A percentile compares a stretch with the other conserved stretches of the same genome.
Evolutionary conservation across 2,329 filamentous ascomycete genomes (phyloP).

Genomic region (Aureobasidium uvarum): DNA sequence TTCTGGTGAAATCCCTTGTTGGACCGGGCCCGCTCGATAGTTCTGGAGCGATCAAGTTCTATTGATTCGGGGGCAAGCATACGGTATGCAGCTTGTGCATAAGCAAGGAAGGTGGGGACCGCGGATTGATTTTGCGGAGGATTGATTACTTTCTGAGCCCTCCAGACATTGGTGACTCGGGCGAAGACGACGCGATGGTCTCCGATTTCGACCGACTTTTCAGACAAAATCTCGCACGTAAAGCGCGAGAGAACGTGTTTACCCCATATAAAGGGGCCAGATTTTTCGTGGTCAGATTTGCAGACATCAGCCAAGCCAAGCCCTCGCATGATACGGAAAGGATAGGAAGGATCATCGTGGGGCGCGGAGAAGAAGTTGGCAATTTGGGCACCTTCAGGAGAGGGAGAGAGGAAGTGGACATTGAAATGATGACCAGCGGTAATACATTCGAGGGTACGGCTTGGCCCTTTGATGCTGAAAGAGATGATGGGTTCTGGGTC

Average conservation of each 20-base stretch:
- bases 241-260: slow-evolving; percentile 35
- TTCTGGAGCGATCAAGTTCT: neutral
- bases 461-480: slow-evolving; percentile 60
- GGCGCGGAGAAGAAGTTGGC: slow-evolving; percentile 38
- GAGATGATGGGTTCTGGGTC: slow-evolving; percentile 56
- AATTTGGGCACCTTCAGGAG: slow-evolving; percentile 35
- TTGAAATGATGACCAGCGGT: slow-evolving; percentile 44
- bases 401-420: slow-evolving; percentile 50
- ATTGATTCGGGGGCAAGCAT: neutral
- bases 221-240: slow-evolving; percentile 39
- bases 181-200: slow-evolving; percentile 52
- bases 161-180: slow-evolving; percentile 35
- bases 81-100: neutral
- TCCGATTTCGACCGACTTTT: slow-evolving; percentile 43
- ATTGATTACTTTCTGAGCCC: neutral
- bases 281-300: neutral
- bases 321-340: slow-evolving; percentile 29
- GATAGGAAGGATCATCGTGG: slow-evolving; percentile 30
- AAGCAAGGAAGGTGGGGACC: neutral
- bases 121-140: neutral
- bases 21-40: neutral
- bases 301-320: neutral
- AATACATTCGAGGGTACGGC: slow-evolving; percentile 56
- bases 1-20: neutral
- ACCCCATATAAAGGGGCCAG: no score